These are phyloP conservation scores for Botryotinia convoluta DNA, from an alignment of 2,329 filamentous ascomycete genomes.

Conservation along the genomic window DNA sequence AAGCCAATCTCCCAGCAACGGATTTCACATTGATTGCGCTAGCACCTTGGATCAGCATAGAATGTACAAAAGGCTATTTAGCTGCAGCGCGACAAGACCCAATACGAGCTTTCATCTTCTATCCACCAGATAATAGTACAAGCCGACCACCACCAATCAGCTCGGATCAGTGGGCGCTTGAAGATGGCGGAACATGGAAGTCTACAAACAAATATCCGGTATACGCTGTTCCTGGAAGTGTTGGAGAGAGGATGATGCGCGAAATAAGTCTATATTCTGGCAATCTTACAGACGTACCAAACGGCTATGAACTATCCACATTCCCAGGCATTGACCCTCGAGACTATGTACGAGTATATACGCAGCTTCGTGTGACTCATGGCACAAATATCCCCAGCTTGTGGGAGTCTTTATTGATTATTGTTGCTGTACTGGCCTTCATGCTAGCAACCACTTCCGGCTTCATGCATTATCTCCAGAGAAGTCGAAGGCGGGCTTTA, in stretches of 20 bases:
- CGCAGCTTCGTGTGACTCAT: slow-evolving; percentile 49
- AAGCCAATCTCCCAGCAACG: slow-evolving; percentile 62
- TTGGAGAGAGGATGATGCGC: slow-evolving; percentile 66
- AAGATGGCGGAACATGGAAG: slow-evolving; percentile 71
- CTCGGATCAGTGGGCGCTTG: slow-evolving; percentile 66
- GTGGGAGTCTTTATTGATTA: slow-evolving; percentile 75
- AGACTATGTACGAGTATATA: slow-evolving; percentile 61
- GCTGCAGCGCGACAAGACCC: slow-evolving; percentile 55
- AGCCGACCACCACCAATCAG: slow-evolving; percentile 63
- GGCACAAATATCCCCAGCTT: slow-evolving; percentile 60
- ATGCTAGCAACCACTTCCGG: slow-evolving; percentile 67
- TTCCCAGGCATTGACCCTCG: slow-evolving; percentile 54
- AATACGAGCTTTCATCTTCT: slow-evolving; percentile 63
- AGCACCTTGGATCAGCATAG: slow-evolving; percentile 77
- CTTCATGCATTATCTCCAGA: slow-evolving; percentile 75
- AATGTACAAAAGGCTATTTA: slow-evolving; percentile 74
- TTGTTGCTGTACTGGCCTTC: slow-evolving; percentile 67
- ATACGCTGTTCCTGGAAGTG: slow-evolving; percentile 71
- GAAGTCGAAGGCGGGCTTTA: slow-evolving; percentile 64
- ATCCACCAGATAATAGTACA: slow-evolving; percentile 54
- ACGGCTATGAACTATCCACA: slow-evolving; percentile 54
- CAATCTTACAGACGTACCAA: slow-evolving; percentile 61
- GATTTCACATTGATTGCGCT: slow-evolving; percentile 76
- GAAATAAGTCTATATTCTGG: slow-evolving; percentile 76
- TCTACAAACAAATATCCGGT: slow-evolving; percentile 70